Percentiles rank a stretch among this genome's conserved stretches.
Conservation (phyloP, 2,329 filamentous ascomycete genomes). For the Ophiocordyceps polyrhachis-furcata region DNA sequence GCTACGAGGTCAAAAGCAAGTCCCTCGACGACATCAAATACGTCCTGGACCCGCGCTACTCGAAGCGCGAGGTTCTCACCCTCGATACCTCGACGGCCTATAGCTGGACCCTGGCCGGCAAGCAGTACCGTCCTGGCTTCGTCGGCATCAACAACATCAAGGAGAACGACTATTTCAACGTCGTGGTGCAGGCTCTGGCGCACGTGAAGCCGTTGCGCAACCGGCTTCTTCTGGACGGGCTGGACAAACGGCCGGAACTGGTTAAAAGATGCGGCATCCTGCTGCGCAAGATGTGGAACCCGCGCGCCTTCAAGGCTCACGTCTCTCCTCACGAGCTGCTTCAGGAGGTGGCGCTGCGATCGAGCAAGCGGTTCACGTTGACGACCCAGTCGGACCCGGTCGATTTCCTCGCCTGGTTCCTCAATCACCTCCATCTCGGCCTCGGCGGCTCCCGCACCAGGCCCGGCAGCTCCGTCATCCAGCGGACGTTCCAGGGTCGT, state of each 20-base stretch:
- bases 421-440: slow-evolving; percentile 85
- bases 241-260: slow-evolving; percentile 54
- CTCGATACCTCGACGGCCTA: slow-evolving; percentile 47
- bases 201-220: slow-evolving; percentile 83
- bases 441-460: slow-evolving; percentile 81
- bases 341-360: slow-evolving; percentile 79
- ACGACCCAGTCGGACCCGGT: slow-evolving; percentile 87
- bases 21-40: slow-evolving; percentile 97
- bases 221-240: slow-evolving; percentile 75
- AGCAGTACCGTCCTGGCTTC: slow-evolving; percentile 80
- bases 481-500: slow-evolving; percentile 83
- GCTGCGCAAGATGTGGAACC: slow-evolving; percentile 95
- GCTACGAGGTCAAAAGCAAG: slow-evolving; percentile 89
- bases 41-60: slow-evolving; percentile 80
- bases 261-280: slow-evolving; percentile 76
- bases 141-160: slow-evolving; percentile 99
- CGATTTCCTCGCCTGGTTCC: slow-evolving; percentile 92
- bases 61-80: slow-evolving; percentile 58
- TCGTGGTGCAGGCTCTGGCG: slow-evolving; percentile 76
- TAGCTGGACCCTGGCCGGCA: slow-evolving; percentile 62
- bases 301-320: slow-evolving; percentile 86
- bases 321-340: slow-evolving; percentile 94
- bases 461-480: slow-evolving; percentile 68
- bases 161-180: slow-evolving; percentile 96
- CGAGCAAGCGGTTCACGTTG: slow-evolving; percentile 81